Evolutionary conservation across 352 stramenopile genomes (phyloP).

Genomic region (Phytophthora idaei): DNA sequence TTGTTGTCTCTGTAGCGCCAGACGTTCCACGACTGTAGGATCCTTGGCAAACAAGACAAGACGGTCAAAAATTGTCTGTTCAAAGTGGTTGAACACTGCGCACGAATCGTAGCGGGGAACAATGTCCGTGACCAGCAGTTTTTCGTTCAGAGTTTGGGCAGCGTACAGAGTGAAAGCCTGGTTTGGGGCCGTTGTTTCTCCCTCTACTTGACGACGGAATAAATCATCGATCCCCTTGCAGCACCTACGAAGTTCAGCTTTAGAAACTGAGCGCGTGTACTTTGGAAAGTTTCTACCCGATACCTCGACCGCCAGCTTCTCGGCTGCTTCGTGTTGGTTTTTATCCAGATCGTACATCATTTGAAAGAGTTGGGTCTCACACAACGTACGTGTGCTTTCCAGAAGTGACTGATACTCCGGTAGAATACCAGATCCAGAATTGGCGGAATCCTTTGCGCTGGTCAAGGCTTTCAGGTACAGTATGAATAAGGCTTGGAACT

Average conservation of each 20-base stretch:
- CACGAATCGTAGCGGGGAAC: conserved; percentile 63
- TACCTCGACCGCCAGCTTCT: conserved; percentile 62
- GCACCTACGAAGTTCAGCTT: conserved; percentile 55
- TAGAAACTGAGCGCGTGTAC: conserved; percentile 58
- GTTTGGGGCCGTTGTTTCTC: conserved; percentile 36
- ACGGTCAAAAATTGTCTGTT: conserved; percentile 71
- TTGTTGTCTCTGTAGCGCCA: conserved; percentile 55
- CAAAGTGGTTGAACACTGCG: conserved; percentile 72
- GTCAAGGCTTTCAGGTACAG: conserved; percentile 56
- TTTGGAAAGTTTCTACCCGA: conserved; percentile 65
- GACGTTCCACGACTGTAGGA: conserved; percentile 57
- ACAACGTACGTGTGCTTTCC: conserved; percentile 53
- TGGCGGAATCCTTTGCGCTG: conserved; percentile 41
- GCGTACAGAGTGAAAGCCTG: conserved; percentile 61
- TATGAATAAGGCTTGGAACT: conserved; percentile 48
- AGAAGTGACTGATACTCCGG: conserved; percentile 57
- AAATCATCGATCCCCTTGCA: conserved; percentile 61
- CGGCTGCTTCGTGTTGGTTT: conserved; percentile 39
- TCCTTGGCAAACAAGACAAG: conserved; percentile 74
- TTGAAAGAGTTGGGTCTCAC: conserved; percentile 67
- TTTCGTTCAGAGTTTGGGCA: conserved; percentile 45
- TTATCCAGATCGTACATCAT: conserved; percentile 76
- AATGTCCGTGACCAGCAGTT: conserved; percentile 62
- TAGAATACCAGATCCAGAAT: conserved; percentile 40
- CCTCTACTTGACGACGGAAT: conserved; percentile 36